Conservation (phyloP, 2,329 filamentous ascomycete genomes). For the Venturia carpophila region DNA sequence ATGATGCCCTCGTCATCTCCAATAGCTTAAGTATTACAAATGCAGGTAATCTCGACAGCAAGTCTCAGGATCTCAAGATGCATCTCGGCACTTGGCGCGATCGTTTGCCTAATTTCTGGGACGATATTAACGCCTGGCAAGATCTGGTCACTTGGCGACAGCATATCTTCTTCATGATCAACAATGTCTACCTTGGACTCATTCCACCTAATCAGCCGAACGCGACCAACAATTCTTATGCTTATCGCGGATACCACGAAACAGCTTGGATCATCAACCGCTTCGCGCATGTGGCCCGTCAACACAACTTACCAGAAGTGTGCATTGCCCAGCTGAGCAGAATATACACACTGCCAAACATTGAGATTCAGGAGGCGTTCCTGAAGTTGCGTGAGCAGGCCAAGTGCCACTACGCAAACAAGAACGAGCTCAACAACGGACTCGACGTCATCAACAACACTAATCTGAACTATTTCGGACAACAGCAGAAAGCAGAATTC, state of each 20-base stretch:
- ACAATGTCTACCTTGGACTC: slow-evolving; percentile 81
- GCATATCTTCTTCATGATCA: slow-evolving; percentile 97
- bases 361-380: slow-evolving; percentile 99
- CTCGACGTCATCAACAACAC: slow-evolving; percentile 99
- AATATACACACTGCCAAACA: slow-evolving; percentile 98
- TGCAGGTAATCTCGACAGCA: slow-evolving; percentile 76
- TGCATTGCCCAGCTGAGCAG: slow-evolving; percentile 95
- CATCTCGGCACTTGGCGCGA: slow-evolving; percentile 93
- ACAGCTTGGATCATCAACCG: slow-evolving; percentile 99
- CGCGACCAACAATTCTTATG: slow-evolving; percentile 74
- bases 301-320: slow-evolving; percentile 92
- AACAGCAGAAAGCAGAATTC: slow-evolving; percentile 95
- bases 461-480: slow-evolving; percentile 95
- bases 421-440: slow-evolving; percentile 81
- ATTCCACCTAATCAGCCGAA: slow-evolving; percentile 52
- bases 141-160: slow-evolving; percentile 99
- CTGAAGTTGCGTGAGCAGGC: slow-evolving; percentile 97
- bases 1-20: slow-evolving; percentile 96
- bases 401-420: slow-evolving; percentile 97
- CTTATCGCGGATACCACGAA: slow-evolving; percentile 95
- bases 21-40: slow-evolving; percentile 81
- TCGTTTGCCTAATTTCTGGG: slow-evolving; percentile 93
- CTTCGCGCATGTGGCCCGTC: slow-evolving; percentile 94
- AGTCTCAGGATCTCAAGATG: slow-evolving; percentile 91
- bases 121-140: slow-evolving; percentile 99